A percentile compares a stretch with the other conserved stretches of the same genome.
Conservation (phyloP, 345 rosid genomes). For the Passiflora organensis region DNA sequence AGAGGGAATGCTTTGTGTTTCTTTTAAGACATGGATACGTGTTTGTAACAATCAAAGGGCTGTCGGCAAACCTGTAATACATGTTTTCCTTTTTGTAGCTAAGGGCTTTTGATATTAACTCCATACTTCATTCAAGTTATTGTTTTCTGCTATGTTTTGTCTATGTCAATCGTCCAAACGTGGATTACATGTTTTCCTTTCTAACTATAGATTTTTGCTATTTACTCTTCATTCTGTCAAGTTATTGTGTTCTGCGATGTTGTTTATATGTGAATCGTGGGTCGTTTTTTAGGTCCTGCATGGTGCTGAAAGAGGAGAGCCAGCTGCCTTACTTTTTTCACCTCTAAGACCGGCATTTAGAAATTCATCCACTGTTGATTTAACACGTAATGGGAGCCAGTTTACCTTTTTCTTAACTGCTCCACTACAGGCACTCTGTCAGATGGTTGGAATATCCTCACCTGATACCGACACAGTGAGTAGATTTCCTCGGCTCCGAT, state of each 20-base stretch:
- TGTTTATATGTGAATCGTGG: conserved; percentile 12
- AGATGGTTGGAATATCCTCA: conserved; percentile 58
- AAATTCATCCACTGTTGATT: conserved; percentile 36
- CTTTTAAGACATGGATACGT: too few relatives aligned
- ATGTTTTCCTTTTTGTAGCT: too few relatives aligned
- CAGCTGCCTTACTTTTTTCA: conserved; percentile 81
- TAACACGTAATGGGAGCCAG: conserved; percentile 58
- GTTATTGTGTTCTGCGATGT: conserved; percentile 7
- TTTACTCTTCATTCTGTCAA: background rate
- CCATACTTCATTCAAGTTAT: too few relatives aligned
- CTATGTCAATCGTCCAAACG: too few relatives aligned
- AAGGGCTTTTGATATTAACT: too few relatives aligned
- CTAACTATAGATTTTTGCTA: background rate
- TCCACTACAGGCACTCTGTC: conserved; percentile 86
- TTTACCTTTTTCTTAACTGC: conserved; percentile 89
- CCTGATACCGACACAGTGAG: conserved; percentile 49
- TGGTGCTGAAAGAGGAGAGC: conserved; percentile 92
- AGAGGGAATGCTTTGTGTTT: too few relatives aligned
- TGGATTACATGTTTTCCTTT: too few relatives aligned
- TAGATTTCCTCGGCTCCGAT: conserved; percentile 2
- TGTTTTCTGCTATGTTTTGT: too few relatives aligned
- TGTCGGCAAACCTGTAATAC: too few relatives aligned
- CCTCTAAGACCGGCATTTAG: conserved; percentile 61
- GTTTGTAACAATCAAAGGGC: too few relatives aligned
- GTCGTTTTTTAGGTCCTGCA: conserved; percentile 59